Percentiles rank a stretch among this genome's conserved stretches.
Evolutionary conservation across 495 filamentous ascomycete genomes (phyloP).

Genomic region (Xylaria scruposa): DNA sequence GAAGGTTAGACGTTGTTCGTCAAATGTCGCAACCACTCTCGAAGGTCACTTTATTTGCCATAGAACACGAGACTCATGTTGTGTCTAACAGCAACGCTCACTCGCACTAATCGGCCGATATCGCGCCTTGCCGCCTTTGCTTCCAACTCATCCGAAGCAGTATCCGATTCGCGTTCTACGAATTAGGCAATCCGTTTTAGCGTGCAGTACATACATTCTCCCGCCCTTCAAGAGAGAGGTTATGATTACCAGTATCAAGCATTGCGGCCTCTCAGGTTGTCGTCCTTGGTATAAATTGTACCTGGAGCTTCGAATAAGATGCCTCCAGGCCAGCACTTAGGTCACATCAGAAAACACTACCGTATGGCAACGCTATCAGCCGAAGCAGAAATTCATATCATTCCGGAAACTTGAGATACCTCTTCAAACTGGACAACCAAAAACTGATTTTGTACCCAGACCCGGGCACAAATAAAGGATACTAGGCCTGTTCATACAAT

Average conservation of each 20-base stretch:
- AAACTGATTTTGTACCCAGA: conserved; percentile 20
- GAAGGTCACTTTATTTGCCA: neutral
- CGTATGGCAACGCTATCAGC: neutral
- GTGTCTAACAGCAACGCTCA: neutral
- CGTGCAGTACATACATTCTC: neutral
- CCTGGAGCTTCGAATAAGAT: neutral
- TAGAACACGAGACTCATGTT: neutral
- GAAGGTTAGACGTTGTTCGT: neutral
- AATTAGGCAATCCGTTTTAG: neutral
- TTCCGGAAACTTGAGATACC: conserved; percentile 20
- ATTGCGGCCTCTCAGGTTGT: neutral
- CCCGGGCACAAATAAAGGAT: conserved; percentile 21
- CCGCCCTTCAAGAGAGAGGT: no score
- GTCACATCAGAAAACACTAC: neutral
- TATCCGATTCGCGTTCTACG: neutral
- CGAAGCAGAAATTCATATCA: conserved; percentile 13
- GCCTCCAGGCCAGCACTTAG: neutral
- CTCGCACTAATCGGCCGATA: neutral
- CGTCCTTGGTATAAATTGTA: neutral
- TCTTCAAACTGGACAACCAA: conserved; percentile 21
- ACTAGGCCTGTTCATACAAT: conserved; percentile 30
- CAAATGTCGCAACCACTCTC: neutral
- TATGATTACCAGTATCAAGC: neutral
- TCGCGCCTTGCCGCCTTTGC: neutral
- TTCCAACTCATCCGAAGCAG: neutral